phyloP scores from a whole-genome alignment of 176 grass and related monocot genomes.

The Chloris gayana region DNA sequence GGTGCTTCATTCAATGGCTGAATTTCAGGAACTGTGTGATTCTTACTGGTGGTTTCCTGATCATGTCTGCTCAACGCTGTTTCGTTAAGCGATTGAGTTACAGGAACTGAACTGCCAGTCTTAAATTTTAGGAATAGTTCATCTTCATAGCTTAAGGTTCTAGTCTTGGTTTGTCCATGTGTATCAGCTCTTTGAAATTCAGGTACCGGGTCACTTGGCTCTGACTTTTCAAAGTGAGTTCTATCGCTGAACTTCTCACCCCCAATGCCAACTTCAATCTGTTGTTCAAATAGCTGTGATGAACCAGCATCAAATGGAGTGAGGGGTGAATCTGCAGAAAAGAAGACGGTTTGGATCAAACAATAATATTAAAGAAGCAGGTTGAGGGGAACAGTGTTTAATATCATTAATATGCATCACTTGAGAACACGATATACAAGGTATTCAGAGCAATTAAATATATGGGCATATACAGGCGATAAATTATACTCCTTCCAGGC shows the following conservation, averaged over 20 bases:
- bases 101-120: conserved; percentile 36
- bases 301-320: conserved; percentile 7
- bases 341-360: conserved; percentile 15
- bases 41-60: conserved; percentile 25
- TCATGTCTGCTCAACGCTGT: neutral
- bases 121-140: conserved; percentile 38
- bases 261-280: neutral
- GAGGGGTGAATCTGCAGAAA: conserved; percentile 46
- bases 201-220: conserved; percentile 1
- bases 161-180: conserved; percentile 17
- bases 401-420: neutral
- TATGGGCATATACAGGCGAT: neutral
- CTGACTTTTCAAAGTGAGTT: conserved; percentile 10
- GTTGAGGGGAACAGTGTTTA: neutral
- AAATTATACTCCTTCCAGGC: neutral
- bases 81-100: conserved; percentile 43
- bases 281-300: neutral
- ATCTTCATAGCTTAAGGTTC: conserved; percentile 33
- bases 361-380: conserved; percentile 3
- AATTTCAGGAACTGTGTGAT: conserved; percentile 34
- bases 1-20: conserved; percentile 32
- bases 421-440: conserved; percentile 17
- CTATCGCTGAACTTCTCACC: conserved; percentile 12
- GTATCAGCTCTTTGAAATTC: neutral
- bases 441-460: neutral